Base-by-base conservation (phyloP, 2,329 filamentous ascomycete species). In the Fusarium circinatum region DNA sequence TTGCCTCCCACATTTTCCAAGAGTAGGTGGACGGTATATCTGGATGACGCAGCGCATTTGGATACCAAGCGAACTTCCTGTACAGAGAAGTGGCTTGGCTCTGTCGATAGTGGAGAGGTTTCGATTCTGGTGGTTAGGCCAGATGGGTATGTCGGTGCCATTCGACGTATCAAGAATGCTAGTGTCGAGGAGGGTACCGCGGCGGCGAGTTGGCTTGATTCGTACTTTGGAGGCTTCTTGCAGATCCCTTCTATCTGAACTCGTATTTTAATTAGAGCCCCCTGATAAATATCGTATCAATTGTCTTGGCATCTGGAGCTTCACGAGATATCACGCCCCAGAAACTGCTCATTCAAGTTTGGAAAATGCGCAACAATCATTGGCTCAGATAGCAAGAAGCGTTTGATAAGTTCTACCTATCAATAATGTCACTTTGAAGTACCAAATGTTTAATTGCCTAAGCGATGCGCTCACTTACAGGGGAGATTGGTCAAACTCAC, bases 91-190 rank as follows among this genome's bases (percentile, higher is more conserved):
- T 94, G 92, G 92, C 83, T 93, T 14, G 91, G 89, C 41, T 86
- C 84, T 48, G 82, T 93, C 5, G 83, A 82, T 0, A 82, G 84
- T 1, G 84, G 86, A 14, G 87, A 92, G 72, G 87, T 92, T 12
- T 89, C 88, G 5, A 86, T 94, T 42, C 84, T 92, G 36, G 90
- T 92, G 73, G 89, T 94, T 3, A 86, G 92, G 10, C 92, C 92
- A 0, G 92, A 94, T 80, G 92, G 92, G 10, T 94, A 94, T 79
- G 89, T 94, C 5, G 92, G 92, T 4, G 89, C 86, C n/a, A 81
- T 93, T n/a, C 83, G 86, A 48, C 81, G 86, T 42, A 87, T 86
- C 85, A 85, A 88, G 77, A 84, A 85, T 42, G 84, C 82, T 71
- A 76, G 86, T 39, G 85, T 86, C 58, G 85, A 86, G 51, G 80